Evolutionary conservation across 805 yeast genomes (phyloP).

Genomic region (Starmerella bacillaris): DNA sequence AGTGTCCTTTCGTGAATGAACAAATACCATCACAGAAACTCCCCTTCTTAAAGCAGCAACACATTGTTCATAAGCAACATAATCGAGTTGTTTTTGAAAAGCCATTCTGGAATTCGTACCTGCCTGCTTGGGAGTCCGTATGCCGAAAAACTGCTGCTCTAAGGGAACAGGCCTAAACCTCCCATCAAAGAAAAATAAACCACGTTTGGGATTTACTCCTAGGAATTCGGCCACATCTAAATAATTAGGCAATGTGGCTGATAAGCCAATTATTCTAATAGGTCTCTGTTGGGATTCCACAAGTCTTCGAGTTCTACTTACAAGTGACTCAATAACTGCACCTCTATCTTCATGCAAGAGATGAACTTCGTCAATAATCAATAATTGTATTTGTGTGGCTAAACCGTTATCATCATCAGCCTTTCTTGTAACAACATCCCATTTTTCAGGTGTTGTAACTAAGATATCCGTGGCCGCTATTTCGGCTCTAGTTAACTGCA

Average conservation of each 20-base stretch:
- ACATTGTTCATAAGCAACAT: slow-evolving; percentile 58
- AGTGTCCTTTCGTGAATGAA: slow-evolving; percentile 88
- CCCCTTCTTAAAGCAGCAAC: slow-evolving; percentile 48
- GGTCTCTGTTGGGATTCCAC: slow-evolving; percentile 86
- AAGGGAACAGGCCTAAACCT: slow-evolving; percentile 88
- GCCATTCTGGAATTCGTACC: slow-evolving; percentile 7
- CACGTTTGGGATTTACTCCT: slow-evolving; percentile 67
- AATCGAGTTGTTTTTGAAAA: slow-evolving; percentile 40
- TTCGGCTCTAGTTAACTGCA: slow-evolving; percentile 73
- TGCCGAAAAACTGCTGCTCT: slow-evolving; percentile 74
- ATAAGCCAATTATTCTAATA: slow-evolving; percentile 84
- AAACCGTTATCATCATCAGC: slow-evolving; percentile 75
- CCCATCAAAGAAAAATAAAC: slow-evolving; percentile 87
- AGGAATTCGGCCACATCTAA: slow-evolving; percentile 88
- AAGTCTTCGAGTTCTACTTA: slow-evolving; percentile 83
- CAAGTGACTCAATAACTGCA: slow-evolving; percentile 86
- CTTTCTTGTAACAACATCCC: slow-evolving; percentile 96
- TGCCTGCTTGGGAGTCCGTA: slow-evolving; percentile 23
- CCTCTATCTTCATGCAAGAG: slow-evolving; percentile 94
- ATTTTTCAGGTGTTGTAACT: slow-evolving; percentile 89
- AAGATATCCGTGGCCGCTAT: slow-evolving; percentile 67
- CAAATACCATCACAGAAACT: slow-evolving; percentile 89
- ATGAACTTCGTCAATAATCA: slow-evolving; percentile 94
- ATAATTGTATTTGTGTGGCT: slow-evolving; percentile 62
- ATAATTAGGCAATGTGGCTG: slow-evolving; percentile 85